Conservation (phyloP, 192 early-diverging fungal genomes). For the Allomyces arbusculus region DNA sequence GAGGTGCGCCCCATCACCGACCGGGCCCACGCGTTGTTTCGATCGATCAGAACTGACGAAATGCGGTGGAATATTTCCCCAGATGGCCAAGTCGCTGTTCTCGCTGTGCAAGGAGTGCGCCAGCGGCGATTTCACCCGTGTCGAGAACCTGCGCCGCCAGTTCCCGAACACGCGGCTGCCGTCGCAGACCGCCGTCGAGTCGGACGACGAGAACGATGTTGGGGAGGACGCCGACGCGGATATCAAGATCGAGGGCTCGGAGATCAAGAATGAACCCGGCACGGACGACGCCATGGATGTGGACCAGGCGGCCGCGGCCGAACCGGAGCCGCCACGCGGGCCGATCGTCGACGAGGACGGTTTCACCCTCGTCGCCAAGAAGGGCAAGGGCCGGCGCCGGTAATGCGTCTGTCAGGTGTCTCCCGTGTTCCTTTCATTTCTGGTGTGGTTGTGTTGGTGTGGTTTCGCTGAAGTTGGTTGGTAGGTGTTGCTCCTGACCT, state of each 20-base stretch:
- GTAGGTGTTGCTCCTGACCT: too few species aligned
- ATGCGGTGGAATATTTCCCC: neutral
- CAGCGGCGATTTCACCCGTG: neutral
- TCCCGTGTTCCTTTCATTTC: too few species aligned
- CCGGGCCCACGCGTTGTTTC: neutral
- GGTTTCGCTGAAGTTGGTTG: too few species aligned
- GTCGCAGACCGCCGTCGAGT: neutral
- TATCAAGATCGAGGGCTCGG: neutral
- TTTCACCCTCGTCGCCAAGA: neutral
- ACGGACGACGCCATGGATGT: neutral
- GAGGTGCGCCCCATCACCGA: neutral
- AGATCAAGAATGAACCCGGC: neutral
- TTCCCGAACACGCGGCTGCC: neutral
- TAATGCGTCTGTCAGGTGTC: too few species aligned
- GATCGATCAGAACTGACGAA: neutral
- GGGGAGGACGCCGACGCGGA: neutral
- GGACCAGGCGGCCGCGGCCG: neutral
- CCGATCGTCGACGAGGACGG: neutral
- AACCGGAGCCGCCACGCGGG: neutral
- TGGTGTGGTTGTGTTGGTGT: too few species aligned
- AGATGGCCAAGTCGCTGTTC: neutral
- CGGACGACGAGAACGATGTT: neutral
- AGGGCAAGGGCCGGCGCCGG: neutral
- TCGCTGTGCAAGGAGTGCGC: neutral
- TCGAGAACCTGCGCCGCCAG: neutral